phyloP scores from a whole-genome alignment of 257 asterid species.

The Solanum appendiculatum region DNA sequence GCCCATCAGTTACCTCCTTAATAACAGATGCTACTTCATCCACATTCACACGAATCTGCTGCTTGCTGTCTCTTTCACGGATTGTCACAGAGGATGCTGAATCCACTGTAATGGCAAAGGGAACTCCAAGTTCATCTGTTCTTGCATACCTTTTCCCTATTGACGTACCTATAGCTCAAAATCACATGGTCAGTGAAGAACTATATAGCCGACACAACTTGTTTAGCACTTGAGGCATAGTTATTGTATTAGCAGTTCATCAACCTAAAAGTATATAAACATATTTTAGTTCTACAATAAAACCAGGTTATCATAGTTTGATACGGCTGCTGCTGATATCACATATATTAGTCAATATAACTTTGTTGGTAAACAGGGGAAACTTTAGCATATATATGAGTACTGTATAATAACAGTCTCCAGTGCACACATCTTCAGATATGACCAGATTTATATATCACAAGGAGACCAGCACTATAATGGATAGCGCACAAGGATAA shows the following conservation, averaged over 20 bases:
- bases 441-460: background rate
- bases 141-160: conserved; percentile 88
- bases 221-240: background rate
- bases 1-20: conserved; percentile 63
- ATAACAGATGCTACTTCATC: conserved; percentile 66
- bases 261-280: background rate
- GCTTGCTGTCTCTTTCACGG: conserved; percentile 82
- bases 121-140: conserved; percentile 92
- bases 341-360: background rate
- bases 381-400: background rate
- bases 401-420: background rate
- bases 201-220: background rate
- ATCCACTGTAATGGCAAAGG: conserved; percentile 87
- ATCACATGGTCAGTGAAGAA: background rate
- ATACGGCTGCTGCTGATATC: background rate
- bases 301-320: background rate
- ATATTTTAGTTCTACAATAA: background rate
- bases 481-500: background rate
- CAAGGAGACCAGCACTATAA: background rate
- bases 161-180: conserved; percentile 48
- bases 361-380: background rate
- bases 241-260: background rate
- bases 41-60: conserved; percentile 67
- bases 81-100: conserved; percentile 61
- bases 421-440: background rate